Base-by-base conservation (phyloP, 306 rosid genomes). In the Crataegus laevigata region DNA sequence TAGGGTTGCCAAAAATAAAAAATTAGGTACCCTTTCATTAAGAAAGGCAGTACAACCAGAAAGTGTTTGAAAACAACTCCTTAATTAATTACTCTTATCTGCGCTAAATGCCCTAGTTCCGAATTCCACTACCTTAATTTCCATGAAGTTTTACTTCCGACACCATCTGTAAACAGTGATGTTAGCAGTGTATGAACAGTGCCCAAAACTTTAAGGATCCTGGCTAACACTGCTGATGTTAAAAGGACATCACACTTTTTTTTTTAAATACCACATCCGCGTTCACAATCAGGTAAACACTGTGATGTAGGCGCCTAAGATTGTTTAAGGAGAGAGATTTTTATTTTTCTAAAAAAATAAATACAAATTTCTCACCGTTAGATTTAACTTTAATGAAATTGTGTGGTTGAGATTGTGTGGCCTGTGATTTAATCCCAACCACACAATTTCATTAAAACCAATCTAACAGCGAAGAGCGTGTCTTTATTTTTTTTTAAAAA, bases 101-200 rank as follows among this genome's bases (percentile, higher is more conserved):
- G 26, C 32, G 52, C 75, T 42, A 38, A 12, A 81, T 47, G 11
- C 22, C 65, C 79, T 17, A 80, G 78, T 84, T 69, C 80, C 28
- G 47, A 77, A 71, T 69, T 83, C 79, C 47, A 47, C 21, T 15
- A 47, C 54, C 52, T 47, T 47, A 64, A 80, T 80, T 54, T 77
- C 84, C 78, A 86, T 15, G 52, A 15, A 47, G 52, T 45, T 45
- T 45, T 47, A 81, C 78, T 54, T 77, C 84, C 76, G 85, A 87
- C 92, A 75, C 82, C 78, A 75, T 88, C 90, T 74, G 75, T 81
- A 75, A 85, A 85, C 25, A n/a, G 22, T 7, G 79, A 85, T 88
- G 82, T 83, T 77, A 75, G 83, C 66, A 78, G 50, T 63, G 83
- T 83, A 86, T 81, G 45, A 64, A 68, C 82, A 78, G 85, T 67